Conservation (phyloP, 2,329 filamentous ascomycete genomes). For the Penicillium verrucosum region DNA sequence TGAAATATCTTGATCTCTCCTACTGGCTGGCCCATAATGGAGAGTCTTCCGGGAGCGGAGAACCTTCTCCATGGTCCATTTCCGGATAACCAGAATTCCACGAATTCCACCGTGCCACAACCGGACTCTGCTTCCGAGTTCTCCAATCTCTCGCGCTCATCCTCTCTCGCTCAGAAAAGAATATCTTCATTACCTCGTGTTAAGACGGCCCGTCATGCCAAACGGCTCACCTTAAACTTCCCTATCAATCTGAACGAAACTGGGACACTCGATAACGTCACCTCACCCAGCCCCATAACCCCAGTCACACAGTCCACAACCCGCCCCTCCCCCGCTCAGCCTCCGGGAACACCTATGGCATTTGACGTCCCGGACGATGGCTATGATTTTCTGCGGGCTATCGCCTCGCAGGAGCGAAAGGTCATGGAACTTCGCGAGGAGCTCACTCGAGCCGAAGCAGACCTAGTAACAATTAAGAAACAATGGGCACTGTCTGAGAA, state of each 20-base stretch:
- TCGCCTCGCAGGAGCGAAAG: slow-evolving; percentile 85
- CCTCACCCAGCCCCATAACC: slow-evolving; percentile 34
- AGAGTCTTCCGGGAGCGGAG: slow-evolving; percentile 32
- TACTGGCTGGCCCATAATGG: slow-evolving; percentile 34
- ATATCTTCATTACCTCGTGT: slow-evolving; percentile 30
- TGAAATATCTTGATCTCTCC: slow-evolving; percentile 11
- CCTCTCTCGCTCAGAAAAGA: slow-evolving; percentile 23
- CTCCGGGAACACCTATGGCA: slow-evolving; percentile 25
- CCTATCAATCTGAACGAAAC: slow-evolving; percentile 38
- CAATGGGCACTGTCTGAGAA: slow-evolving; percentile 78
- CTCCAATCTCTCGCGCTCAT: slow-evolving; percentile 1
- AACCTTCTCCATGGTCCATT: slow-evolving; percentile 23
- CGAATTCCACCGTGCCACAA: slow-evolving; percentile 12
- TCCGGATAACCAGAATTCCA: slow-evolving; percentile 30
- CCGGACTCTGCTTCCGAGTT: slow-evolving; percentile 17
- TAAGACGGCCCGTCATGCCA: slow-evolving; percentile 40
- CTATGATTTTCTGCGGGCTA: slow-evolving; percentile 75
- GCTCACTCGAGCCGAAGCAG: slow-evolving; percentile 73
- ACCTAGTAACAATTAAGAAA: slow-evolving; percentile 73
- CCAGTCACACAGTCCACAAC: slow-evolving; percentile 33
- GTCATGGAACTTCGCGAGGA: slow-evolving; percentile 92
- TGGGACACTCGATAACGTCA: slow-evolving; percentile 20
- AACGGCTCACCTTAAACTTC: slow-evolving; percentile 48
- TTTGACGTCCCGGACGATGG: slow-evolving; percentile 48
- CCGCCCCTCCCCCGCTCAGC: slow-evolving; percentile 30